Percentiles rank a stretch among this genome's conserved stretches.
phyloP scores from a whole-genome alignment of 2,329 filamentous ascomycete genomes.

The Chaetomium sp. region DNA sequence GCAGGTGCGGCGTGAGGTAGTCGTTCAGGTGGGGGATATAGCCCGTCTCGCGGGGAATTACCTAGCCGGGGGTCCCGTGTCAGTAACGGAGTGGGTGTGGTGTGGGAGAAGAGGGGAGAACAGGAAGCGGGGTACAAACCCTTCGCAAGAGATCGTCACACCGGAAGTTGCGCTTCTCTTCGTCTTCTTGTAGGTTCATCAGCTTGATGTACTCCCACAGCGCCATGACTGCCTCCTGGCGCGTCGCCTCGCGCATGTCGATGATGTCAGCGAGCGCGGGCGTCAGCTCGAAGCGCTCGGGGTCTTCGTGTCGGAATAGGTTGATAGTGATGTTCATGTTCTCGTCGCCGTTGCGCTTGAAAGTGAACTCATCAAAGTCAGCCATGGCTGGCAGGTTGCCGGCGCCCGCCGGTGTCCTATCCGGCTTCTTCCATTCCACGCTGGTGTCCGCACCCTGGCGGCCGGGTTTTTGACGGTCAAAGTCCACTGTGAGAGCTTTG shows the following conservation, averaged over 20 bases:
- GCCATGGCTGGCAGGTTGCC: slow-evolving; percentile 61
- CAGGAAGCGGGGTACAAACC: slow-evolving; percentile 52
- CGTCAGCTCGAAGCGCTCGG: slow-evolving; percentile 81
- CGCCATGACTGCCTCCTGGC: slow-evolving; percentile 84
- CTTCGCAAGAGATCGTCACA: slow-evolving; percentile 82
- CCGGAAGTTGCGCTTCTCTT: slow-evolving; percentile 89
- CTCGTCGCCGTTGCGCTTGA: slow-evolving; percentile 89
- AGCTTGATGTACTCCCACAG: slow-evolving; percentile 94
- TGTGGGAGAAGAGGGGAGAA: slow-evolving; percentile 1
- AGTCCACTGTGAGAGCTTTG: slow-evolving; percentile 74
- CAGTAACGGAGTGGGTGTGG: slow-evolving; percentile 26
- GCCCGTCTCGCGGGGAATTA: slow-evolving; percentile 74
- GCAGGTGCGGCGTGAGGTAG: slow-evolving; percentile 76
- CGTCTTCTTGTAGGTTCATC: slow-evolving; percentile 86
- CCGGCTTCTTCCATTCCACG: slow-evolving; percentile 88
- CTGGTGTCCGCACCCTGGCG: slow-evolving; percentile 57
- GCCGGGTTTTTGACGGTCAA: slow-evolving; percentile 62
- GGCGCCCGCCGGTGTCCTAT: slow-evolving; percentile 53
- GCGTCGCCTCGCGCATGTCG: slow-evolving; percentile 83
- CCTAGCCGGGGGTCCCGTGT: slow-evolving; percentile 48
- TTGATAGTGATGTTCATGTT: slow-evolving; percentile 91
- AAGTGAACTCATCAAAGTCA: slow-evolving; percentile 89
- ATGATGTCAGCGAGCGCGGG: slow-evolving; percentile 79
- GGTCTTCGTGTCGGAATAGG: slow-evolving; percentile 78
- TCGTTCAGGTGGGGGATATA: slow-evolving; percentile 85